Evolutionary conservation across 164 flowering plant species (phyloP), one percentile per base, ranked within the genome.

Genomic region (Tetrastigma voinierianum): DNA sequence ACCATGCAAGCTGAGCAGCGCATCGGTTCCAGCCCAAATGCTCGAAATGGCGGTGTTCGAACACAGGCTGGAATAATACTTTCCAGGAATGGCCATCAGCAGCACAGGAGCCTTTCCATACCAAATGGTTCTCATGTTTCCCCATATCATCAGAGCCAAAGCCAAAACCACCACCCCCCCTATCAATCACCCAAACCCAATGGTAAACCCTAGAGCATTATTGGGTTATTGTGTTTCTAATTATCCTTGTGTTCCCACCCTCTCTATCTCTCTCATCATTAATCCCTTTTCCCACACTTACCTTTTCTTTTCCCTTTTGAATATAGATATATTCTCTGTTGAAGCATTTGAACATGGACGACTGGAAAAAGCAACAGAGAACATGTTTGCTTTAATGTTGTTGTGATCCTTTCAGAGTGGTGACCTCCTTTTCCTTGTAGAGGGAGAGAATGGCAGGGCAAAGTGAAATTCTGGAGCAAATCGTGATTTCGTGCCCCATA

Each of bases 1-100:
- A 76, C 87, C 56, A 76, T 84, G 86, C 90, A 83, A 74, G 80
- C 84, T 10, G 89, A 85, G 21, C 82, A 85, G 21, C 82, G 91
- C 3, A 64, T 78, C 0, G 80, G 81, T 13, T 74, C 91, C 16
- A 86, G 85, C 76, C 81, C 85, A 10, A 86, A 72, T 69, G 55
- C 78, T 13, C 79, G 82, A 71, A 82, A 72, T 61, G 80, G 85
- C 43, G 3, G 85, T 43, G 3, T 73, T 6, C 75, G 74, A 51
- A 44, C 74, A 15, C 84, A 79, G 40, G 78, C 46, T 1, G 79
- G 73, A 44, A 59, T 72, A 44, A 59, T 72, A 10, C n/a, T 79
- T 7, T 67, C 77, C 10, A 80, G 83, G 66, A 85, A 83, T 21
- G 86, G 89, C 44, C 83, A 46, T 7, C 68, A 80, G 66, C 72